Evolutionary conservation across 23 red algal species (phyloP).

Genomic region (Cyanidium caldarium): DNA sequence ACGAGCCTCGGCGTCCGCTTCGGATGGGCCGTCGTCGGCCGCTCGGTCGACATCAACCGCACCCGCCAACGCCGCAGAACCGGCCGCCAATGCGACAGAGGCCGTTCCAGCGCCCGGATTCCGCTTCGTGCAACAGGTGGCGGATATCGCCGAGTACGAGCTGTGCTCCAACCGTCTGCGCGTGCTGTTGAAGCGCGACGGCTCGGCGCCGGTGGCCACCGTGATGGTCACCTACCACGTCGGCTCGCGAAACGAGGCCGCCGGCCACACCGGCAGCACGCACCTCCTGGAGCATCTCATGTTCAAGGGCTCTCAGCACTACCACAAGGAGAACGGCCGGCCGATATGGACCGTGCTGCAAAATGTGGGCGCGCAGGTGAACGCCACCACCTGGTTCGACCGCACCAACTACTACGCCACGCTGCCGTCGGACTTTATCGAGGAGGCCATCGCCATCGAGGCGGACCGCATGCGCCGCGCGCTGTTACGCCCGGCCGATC

Average conservation of each 20-base stretch:
- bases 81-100: too few species aligned
- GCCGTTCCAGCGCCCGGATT: too few species aligned
- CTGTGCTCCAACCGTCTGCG: conserved; percentile 7
- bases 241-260: conserved; percentile 15
- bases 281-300: conserved; percentile 17
- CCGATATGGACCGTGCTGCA: conserved; percentile 11
- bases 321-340: conserved; percentile 10
- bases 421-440: conserved; percentile 14
- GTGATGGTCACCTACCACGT: conserved; percentile 22
- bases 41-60: too few species aligned
- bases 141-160: conserved; percentile 6
- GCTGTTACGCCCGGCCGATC: background rate
- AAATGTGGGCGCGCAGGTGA: conserved; percentile 12
- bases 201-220: conserved; percentile 6
- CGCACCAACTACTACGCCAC: conserved; percentile 13
- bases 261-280: conserved; percentile 9
- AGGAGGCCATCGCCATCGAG: conserved; percentile 16
- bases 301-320: conserved; percentile 21
- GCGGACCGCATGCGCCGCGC: conserved; percentile 14
- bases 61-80: too few species aligned
- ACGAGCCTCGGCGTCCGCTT: too few species aligned
- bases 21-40: too few species aligned
- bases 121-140: background rate
- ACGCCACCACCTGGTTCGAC: conserved; percentile 14
- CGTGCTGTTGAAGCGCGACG: conserved; percentile 2